These are phyloP conservation scores for Chalaropsis thielavioides DNA, from an alignment of 2,329 filamentous ascomycete genomes.

Conservation along the genomic window DNA sequence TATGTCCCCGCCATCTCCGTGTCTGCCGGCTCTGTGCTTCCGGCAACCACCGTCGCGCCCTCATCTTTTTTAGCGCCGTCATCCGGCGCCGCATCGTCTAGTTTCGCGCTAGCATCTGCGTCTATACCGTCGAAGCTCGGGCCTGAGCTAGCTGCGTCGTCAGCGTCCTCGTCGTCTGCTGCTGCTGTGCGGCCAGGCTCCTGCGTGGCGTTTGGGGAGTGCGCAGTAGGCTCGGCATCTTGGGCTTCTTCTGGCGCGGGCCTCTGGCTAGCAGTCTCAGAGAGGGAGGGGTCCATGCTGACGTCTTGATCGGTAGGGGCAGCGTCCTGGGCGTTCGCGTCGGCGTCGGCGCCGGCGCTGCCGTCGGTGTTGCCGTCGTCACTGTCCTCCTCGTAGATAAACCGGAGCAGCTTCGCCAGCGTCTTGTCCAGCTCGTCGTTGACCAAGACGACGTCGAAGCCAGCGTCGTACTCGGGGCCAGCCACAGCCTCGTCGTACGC, in stretches of 20 bases:
- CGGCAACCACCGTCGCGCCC: not conserved
- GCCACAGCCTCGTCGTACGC: slow-evolving; percentile 19
- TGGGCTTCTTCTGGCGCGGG: not conserved
- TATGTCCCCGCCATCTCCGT: not conserved
- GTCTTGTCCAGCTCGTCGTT: slow-evolving; percentile 22
- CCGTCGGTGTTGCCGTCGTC: not conserved
- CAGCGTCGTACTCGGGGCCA: slow-evolving; percentile 17
- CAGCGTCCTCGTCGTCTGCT: too few species aligned
- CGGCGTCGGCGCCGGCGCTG: too few species aligned
- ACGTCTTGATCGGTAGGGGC: not conserved
- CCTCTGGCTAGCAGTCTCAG: not conserved
- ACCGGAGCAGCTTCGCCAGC: slow-evolving; percentile 21
- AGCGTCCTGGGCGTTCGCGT: not conserved
- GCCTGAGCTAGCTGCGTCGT: too few species aligned
- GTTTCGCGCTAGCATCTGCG: too few species aligned
- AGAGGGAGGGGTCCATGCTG: not conserved
- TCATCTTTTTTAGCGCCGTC: not conserved
- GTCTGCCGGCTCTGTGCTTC: not conserved
- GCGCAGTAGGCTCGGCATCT: not conserved
- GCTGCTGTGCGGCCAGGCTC: too few species aligned
- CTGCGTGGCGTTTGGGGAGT: not conserved
- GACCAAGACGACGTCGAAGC: slow-evolving; percentile 19
- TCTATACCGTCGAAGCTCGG: too few species aligned
- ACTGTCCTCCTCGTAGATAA: slow-evolving; percentile 21
- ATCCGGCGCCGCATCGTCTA: not conserved